Evolutionary conservation across 108 stramenopile genomes (phyloP).

Genomic region (Skeletonema marinoi): DNA sequence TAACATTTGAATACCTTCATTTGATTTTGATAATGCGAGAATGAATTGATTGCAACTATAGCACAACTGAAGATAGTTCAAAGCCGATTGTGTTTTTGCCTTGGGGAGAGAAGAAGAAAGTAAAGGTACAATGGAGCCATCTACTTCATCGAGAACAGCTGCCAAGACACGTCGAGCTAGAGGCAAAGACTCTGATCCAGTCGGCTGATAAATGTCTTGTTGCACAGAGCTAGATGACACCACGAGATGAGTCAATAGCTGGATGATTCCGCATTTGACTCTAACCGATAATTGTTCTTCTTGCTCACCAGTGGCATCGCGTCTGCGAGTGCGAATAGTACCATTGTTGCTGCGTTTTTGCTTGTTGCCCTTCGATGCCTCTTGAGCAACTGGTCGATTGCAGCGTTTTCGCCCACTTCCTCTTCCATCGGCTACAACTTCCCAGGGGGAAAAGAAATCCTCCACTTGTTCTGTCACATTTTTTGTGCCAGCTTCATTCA

Average conservation of each 20-base stretch:
- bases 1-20: constrained; percentile 34
- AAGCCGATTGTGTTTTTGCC: neutral
- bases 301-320: neutral
- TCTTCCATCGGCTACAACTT: neutral
- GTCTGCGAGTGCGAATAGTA: neutral
- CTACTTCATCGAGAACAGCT: constrained; percentile 31
- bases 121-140: constrained; percentile 27
- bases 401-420: constrained; percentile 23
- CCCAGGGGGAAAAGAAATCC: constrained; percentile 42
- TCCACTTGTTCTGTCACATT: neutral
- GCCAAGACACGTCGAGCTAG: constrained; percentile 33
- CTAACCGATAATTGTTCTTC: neutral
- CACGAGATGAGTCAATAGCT: constrained; percentile 30
- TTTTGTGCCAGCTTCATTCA: neutral
- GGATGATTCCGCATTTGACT: constrained; percentile 32
- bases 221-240: constrained; percentile 32
- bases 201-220: constrained; percentile 9
- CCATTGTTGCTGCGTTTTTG: neutral
- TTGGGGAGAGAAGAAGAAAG: constrained; percentile 6
- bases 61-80: constrained; percentile 18
- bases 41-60: constrained; percentile 25
- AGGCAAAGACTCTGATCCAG: neutral
- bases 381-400: neutral
- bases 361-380: neutral
- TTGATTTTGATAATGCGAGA: constrained; percentile 23